Percentiles rank a stretch among this genome's conserved stretches.
These are phyloP conservation scores for Hevea brasiliensis DNA, from an alignment of 345 rosid species.

Conservation along the genomic window DNA sequence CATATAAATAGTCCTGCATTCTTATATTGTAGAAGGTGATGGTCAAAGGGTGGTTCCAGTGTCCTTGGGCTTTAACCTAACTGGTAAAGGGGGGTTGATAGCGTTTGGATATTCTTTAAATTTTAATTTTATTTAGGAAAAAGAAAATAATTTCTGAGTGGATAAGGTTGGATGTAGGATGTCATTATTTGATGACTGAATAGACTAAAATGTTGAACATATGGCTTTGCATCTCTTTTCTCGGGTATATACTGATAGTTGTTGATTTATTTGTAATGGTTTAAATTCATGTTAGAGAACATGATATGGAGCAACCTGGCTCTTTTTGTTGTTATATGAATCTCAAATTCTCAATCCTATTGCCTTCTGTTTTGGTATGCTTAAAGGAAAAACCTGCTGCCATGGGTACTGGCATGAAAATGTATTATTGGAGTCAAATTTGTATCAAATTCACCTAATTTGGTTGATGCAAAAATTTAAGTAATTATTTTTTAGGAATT, in stretches of 20 bases:
- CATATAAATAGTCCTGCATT: not conserved
- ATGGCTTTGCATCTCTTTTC: not conserved
- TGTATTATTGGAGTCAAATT: not conserved
- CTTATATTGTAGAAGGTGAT: too few species aligned
- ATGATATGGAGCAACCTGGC: not conserved
- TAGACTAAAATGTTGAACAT: not conserved
- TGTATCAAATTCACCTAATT: too few species aligned
- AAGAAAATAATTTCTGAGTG: not conserved
- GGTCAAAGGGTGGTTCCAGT: not conserved
- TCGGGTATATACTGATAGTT: not conserved
- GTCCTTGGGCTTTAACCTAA: too few species aligned
- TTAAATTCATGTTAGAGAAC: not conserved
- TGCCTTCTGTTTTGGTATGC: not conserved
- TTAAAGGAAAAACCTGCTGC: not conserved
- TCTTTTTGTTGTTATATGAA: slow-evolving; percentile 1
- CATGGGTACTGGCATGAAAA: not conserved
- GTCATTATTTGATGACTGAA: not conserved
- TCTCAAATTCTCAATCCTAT: not conserved
- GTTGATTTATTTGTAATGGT: not conserved
- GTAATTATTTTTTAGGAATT: not conserved
- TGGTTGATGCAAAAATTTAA: not conserved
- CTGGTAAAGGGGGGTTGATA: not conserved
- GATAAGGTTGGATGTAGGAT: not conserved
- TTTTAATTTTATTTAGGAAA: not conserved
- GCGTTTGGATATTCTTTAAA: not conserved